These are phyloP conservation scores for Pseudogymnoascus sp. DNA, from an alignment of 2,329 filamentous ascomycete species.

Conservation along the genomic window DNA sequence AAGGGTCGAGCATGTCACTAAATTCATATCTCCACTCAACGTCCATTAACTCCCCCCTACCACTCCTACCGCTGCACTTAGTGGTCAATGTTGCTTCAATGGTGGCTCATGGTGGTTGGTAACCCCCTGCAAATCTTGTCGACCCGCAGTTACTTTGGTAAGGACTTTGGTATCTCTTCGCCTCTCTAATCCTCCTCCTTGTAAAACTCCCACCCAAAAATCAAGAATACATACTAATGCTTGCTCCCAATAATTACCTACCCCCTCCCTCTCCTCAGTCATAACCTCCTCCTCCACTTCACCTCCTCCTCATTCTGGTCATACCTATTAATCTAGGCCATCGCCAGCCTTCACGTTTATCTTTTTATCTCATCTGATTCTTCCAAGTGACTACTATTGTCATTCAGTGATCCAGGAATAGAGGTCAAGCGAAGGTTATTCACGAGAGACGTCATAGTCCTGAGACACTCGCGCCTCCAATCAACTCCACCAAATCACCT, in stretches of 20 bases:
- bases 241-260: slow-evolving; percentile 1
- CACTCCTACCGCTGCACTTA: not conserved
- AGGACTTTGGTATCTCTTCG: not conserved
- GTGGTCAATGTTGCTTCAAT: not conserved
- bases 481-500: not conserved
- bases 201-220: not conserved
- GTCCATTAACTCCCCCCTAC: not conserved
- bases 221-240: not conserved
- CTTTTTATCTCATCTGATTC: slow-evolving; percentile 11
- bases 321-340: slow-evolving; percentile 23
- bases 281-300: slow-evolving; percentile 11
- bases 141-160: not conserved
- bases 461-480: slow-evolving; percentile 3
- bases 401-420: slow-evolving; percentile 7
- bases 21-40: not conserved
- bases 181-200: not conserved
- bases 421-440: slow-evolving; percentile 10
- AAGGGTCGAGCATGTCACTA: slow-evolving; percentile 4
- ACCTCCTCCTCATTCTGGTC: slow-evolving; percentile 15
- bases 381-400: not conserved
- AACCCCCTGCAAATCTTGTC: not conserved
- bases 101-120: not conserved
- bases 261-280: not conserved
- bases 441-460: slow-evolving; percentile 4
- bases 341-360: slow-evolving; percentile 22